phyloP scores from a whole-genome alignment of 192 early-diverging fungal genomes.

The Coemansia sp. region DNA sequence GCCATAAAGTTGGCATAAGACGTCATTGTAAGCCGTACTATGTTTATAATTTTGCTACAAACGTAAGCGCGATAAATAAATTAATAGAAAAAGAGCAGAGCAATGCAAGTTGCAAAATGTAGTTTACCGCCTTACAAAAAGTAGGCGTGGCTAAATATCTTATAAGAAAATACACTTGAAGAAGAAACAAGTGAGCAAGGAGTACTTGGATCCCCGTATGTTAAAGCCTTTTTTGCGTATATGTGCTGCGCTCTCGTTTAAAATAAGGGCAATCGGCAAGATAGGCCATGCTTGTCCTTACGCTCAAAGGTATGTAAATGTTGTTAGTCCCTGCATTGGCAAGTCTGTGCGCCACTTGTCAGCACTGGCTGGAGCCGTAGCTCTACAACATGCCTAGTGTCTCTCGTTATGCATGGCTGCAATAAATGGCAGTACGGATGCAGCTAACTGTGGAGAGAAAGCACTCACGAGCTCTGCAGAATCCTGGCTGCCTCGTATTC shows the following conservation, averaged over 20 bases:
- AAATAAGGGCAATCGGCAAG: neutral
- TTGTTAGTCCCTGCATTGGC: neutral
- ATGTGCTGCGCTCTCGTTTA: no score
- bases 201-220: no score
- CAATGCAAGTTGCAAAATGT: no score
- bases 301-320: neutral
- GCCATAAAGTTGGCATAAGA: neutral
- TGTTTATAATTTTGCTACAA: no score
- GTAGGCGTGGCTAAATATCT: no score
- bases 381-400: neutral
- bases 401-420: neutral
- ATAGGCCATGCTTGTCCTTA: neutral
- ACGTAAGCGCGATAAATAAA: no score
- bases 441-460: neutral
- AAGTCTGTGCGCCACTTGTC: neutral
- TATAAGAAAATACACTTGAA: no score
- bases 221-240: no score
- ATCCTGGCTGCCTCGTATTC: neutral
- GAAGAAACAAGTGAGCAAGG: no score
- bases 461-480: neutral
- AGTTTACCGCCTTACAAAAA: no score
- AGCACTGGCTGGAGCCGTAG: neutral
- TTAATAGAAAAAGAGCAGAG: no score
- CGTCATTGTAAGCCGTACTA: neutral
- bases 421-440: neutral